phyloP scores from a whole-genome alignment of 352 stramenopile genomes.

The Pythium volutum region DNA sequence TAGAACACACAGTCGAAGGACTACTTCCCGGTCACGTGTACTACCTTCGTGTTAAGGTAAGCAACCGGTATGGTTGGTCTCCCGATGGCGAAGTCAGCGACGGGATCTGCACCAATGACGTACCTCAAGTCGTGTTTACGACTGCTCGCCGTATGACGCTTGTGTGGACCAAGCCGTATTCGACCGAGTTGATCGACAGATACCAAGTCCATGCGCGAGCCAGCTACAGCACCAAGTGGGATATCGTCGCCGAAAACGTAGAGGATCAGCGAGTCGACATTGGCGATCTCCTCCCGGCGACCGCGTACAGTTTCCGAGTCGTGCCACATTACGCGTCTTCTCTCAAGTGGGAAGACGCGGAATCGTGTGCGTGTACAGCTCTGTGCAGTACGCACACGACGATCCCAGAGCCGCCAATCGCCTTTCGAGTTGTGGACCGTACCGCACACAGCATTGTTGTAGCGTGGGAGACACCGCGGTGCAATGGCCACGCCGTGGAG shows the following conservation, averaged over 20 bases:
- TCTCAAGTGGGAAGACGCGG: constrained; percentile 33
- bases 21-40: constrained; percentile 46
- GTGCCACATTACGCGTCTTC: constrained; percentile 39
- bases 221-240: constrained; percentile 40
- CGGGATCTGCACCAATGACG: constrained; percentile 54
- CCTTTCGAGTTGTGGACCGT: constrained; percentile 34
- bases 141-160: constrained; percentile 33
- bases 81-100: constrained; percentile 44
- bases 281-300: constrained; percentile 33
- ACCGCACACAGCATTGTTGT: constrained; percentile 35
- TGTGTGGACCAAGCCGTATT: constrained; percentile 55
- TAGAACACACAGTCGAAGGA: constrained; percentile 31
- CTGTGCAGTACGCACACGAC: constrained; percentile 30
- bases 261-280: constrained; percentile 28
- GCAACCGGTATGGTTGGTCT: constrained; percentile 50
- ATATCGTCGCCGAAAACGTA: constrained; percentile 22
- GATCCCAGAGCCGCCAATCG: constrained; percentile 35
- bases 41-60: constrained; percentile 44
- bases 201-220: constrained; percentile 43
- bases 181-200: constrained; percentile 38
- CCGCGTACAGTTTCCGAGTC: constrained; percentile 47
- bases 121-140: constrained; percentile 34
- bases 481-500: constrained; percentile 42
- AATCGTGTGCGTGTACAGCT: constrained; percentile 29
- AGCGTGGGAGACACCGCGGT: constrained; percentile 43